A percentile compares a stretch with the other conserved stretches of the same genome.
phyloP scores from a whole-genome alignment of 2,329 filamentous ascomycete species.

The Aureobasidium lini region DNA sequence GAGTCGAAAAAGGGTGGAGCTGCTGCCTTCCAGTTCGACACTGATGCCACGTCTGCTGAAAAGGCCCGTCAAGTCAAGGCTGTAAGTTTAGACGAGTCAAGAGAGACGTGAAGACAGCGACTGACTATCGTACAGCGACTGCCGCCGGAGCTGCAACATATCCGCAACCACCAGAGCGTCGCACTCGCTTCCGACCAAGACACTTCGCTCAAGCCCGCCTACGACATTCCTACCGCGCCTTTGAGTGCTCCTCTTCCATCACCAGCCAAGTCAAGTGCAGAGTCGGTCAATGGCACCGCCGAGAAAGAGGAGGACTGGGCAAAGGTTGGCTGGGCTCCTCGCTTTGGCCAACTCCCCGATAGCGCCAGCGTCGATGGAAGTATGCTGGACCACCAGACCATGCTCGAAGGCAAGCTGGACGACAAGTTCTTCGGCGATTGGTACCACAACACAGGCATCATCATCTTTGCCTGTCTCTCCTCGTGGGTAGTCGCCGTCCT shows the following conservation, averaged over 20 bases:
- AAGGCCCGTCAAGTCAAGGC: conserved; percentile 73
- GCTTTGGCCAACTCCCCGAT: conserved; percentile 63
- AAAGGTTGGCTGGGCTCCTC: conserved; percentile 78
- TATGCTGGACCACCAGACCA: conserved; percentile 79
- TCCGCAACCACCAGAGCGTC: conserved; percentile 55
- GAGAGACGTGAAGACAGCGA: background rate
- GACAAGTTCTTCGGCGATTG: conserved; percentile 95
- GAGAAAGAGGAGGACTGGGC: conserved; percentile 47
- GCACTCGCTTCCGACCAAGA: conserved; percentile 72
- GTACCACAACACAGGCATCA: conserved; percentile 96
- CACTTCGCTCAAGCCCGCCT: conserved; percentile 58
- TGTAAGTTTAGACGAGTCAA: conserved; percentile 46
- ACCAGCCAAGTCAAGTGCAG: conserved; percentile 32
- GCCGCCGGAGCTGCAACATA: conserved; percentile 56
- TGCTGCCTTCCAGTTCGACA: conserved; percentile 77
- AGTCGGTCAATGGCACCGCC: conserved; percentile 36
- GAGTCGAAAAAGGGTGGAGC: conserved; percentile 74
- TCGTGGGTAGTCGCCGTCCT: conserved; percentile 87
- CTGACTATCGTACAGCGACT: conserved; percentile 42
- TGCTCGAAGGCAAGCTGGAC: conserved; percentile 73
- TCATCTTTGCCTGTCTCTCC: conserved; percentile 81
- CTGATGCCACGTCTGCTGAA: conserved; percentile 71
- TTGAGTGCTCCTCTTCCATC: conserved; percentile 59
- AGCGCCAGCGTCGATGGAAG: conserved; percentile 43
- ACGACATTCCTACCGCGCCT: conserved; percentile 69